Percentiles rank a stretch among this genome's conserved stretches.
Conservation (phyloP, 2,329 filamentous ascomycete species). For the Ophiocordyceps australis region DNA sequence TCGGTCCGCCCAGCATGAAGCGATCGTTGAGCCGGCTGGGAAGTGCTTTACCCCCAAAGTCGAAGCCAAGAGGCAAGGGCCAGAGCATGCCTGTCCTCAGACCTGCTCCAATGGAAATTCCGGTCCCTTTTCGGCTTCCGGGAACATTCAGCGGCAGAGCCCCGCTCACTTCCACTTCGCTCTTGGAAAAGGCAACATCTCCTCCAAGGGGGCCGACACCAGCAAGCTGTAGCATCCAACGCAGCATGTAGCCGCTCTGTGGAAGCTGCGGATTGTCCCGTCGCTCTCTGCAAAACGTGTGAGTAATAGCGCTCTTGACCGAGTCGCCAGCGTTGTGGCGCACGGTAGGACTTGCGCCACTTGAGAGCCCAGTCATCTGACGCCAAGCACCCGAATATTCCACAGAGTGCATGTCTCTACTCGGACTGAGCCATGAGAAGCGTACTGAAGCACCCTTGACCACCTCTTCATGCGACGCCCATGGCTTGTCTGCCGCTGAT, state of each 20-base stretch:
- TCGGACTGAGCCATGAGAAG: constrained; percentile 51
- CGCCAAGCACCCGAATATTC: constrained; percentile 74
- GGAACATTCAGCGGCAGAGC: constrained; percentile 59
- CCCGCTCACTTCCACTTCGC: constrained; percentile 66
- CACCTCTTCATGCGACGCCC: constrained; percentile 87
- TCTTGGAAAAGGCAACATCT: constrained; percentile 87
- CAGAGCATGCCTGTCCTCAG: constrained; percentile 69
- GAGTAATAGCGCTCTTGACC: constrained; percentile 72
- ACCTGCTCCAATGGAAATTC: constrained; percentile 68
- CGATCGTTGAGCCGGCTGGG: constrained; percentile 81
- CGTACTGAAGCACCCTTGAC: constrained; percentile 62
- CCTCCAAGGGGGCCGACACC: constrained; percentile 70
- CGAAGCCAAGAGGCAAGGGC: constrained; percentile 51
- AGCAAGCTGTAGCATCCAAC: constrained; percentile 66
- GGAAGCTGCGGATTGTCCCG: constrained; percentile 78
- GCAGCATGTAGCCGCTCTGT: constrained; percentile 62
- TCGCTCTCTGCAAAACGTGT: constrained; percentile 63
- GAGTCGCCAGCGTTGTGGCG: constrained; percentile 76
- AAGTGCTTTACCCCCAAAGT: constrained; percentile 28
- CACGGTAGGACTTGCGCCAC: constrained; percentile 63
- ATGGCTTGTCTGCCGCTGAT: constrained; percentile 74
- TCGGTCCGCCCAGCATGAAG: constrained; percentile 86
- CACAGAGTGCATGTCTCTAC: constrained; percentile 55
- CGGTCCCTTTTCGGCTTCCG: constrained; percentile 48
- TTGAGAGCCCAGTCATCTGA: constrained; percentile 64